Evolutionary conservation across 2,329 filamentous ascomycete genomes (phyloP), one percentile per base, ranked within the genome.

Genomic region (Thelonectria rubi): DNA sequence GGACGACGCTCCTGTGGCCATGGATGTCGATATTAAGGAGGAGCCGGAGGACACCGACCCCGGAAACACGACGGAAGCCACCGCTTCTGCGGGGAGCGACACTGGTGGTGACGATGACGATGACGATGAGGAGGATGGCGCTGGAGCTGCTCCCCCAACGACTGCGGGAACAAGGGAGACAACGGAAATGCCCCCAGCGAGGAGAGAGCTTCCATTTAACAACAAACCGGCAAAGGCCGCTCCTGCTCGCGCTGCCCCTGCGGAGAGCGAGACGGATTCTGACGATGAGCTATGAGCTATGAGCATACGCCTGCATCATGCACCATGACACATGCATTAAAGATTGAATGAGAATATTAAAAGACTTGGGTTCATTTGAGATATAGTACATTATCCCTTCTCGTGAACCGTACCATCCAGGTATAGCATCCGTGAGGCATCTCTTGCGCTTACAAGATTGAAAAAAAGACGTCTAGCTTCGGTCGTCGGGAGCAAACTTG

Each of bases 401-500:
- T 9, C 5, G 18, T 55, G 48, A 20, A 42, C 17, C 18, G 32
- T 37, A 24, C 8, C 34, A 30, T 46, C 32, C 30, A 9, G 18
- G 39, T 55, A 26, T 43, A 32, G 47, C 24, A n/a, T 46, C 21
- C 46, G 45, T 26, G 18, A 21, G 24, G 18, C 12, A 50, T 30
- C 52, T 12, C 32, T 34, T 60, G 51, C 18, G 48, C 43, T 15
- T 11, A 15, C 30, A 21, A 34, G 26, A 34, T 10, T 11, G 17
- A 47, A n/a, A 26, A 21, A 14, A 10, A n/a, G n/a, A n/a, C 10
- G 9, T 62, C 55, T 70, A 78, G 5, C 73, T 71, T 48, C 69
- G 69, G 68, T 90, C 88, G 60, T 86, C 80, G 2, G 74, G 74
- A 10, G 73, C 81, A 73, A 87, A 88, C 60, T 79, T 80, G 15